Percentiles rank a stretch among this genome's conserved stretches.
Evolutionary conservation across 108 stramenopile genomes (phyloP).

Genomic region (Cylindrotheca fusiformis): DNA sequence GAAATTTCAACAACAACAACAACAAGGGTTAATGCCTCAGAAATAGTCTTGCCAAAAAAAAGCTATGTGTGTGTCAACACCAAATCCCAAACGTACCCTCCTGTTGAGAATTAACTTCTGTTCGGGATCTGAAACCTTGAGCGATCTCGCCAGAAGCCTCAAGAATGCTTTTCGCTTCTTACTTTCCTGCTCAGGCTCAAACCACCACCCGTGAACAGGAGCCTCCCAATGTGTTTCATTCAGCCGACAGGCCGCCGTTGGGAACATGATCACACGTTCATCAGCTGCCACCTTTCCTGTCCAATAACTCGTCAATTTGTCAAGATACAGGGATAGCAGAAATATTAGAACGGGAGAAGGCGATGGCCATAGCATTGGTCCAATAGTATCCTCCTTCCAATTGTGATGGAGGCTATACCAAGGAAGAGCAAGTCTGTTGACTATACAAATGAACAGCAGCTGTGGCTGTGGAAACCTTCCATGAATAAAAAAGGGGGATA

Average conservation of each 20-base stretch:
- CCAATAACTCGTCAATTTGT: constrained; percentile 5
- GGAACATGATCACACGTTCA: constrained; percentile 43
- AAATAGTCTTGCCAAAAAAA: no score
- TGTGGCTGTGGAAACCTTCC: no score
- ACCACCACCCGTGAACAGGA: constrained; percentile 45
- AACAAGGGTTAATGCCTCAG: no score
- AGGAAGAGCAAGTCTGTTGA: not conserved
- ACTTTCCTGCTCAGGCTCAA: constrained; percentile 35
- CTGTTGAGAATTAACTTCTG: constrained; percentile 21
- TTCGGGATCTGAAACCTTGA: constrained; percentile 18
- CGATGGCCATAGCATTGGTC: no score
- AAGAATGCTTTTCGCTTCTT: constrained; percentile 27
- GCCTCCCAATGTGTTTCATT: constrained; percentile 29
- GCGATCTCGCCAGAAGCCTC: constrained; percentile 18
- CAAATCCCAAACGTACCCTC: constrained; percentile 2
- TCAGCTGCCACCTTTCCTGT: constrained; percentile 31
- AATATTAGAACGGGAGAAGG: no score
- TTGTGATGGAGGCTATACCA: not conserved
- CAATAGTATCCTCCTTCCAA: no score
- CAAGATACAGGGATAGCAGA: not conserved
- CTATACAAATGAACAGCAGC: no score
- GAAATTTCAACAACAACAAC: not conserved
- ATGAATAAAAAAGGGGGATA: no score
- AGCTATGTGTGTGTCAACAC: no score
- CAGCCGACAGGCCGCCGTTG: constrained; percentile 21